Evolutionary conservation across 768 basidiomycete genomes (phyloP).

Genomic region (Tulasnella calospora): DNA sequence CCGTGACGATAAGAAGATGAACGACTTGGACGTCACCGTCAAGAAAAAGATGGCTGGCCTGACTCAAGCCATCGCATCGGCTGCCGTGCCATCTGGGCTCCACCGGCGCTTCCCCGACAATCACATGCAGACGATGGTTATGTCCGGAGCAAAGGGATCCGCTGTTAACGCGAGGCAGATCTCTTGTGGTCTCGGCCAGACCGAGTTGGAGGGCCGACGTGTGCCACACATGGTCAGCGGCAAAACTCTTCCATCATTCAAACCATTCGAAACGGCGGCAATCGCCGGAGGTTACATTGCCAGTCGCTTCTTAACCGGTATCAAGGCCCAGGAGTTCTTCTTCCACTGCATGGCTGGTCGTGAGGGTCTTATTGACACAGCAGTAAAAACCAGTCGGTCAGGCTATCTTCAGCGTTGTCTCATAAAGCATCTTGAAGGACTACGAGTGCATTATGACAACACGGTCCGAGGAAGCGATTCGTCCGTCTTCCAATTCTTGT

Average conservation of each 20-base stretch:
- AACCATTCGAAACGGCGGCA: conserved; percentile 94
- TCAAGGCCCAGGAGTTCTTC: conserved; percentile 98
- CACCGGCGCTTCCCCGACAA: conserved; percentile 94
- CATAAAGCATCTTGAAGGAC: conserved; percentile 96
- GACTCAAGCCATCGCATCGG: conserved; percentile 84
- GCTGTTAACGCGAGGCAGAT: conserved; percentile 97
- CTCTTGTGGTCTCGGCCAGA: conserved; percentile 95
- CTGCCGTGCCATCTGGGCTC: conserved; percentile 78
- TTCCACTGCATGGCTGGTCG: conserved; percentile 99
- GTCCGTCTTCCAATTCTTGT: conserved; percentile 91
- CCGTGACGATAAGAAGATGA: conserved; percentile 95
- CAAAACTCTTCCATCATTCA: conserved; percentile 96
- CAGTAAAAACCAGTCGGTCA: conserved; percentile 97
- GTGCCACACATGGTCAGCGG: conserved; percentile 99
- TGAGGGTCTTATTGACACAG: conserved; percentile 98
- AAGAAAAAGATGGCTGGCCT: conserved; percentile 80
- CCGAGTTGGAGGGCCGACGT: conserved; percentile 95
- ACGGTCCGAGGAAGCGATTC: conserved; percentile 94
- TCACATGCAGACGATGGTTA: conserved; percentile 99
- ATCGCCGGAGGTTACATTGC: conserved; percentile 98
- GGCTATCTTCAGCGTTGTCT: conserved; percentile 97
- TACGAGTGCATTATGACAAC: conserved; percentile 95
- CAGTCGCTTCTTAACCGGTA: conserved; percentile 96
- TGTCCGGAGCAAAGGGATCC: conserved; percentile 96
- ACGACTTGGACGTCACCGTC: conserved; percentile 87